phyloP scores from a whole-genome alignment of 306 rosid species.

The Lathyrus oleraceus region DNA sequence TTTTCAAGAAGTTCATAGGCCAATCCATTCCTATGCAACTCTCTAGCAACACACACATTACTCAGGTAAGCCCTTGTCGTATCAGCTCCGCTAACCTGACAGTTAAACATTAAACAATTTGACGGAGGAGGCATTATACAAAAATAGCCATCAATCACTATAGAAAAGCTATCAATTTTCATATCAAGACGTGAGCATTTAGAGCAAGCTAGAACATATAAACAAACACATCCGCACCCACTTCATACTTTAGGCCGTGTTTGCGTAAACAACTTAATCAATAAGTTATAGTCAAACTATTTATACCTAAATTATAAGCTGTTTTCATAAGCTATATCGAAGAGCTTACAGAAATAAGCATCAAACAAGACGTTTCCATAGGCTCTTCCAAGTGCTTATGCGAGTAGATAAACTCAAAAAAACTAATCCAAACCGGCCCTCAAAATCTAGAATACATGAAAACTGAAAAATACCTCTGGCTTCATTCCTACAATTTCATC shows the following conservation, averaged over 20 bases:
- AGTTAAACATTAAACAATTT: constrained; percentile 31
- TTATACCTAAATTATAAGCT: neutral
- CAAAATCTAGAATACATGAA: constrained; percentile 18
- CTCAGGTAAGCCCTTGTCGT: constrained; percentile 89
- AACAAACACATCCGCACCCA: neutral
- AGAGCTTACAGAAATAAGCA: neutral
- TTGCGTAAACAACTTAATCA: neutral
- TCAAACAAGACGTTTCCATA: neutral
- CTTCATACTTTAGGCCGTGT: neutral
- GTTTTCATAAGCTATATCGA: neutral
- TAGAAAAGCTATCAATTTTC: constrained; percentile 1
- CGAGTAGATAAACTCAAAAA: neutral
- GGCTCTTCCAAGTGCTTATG: neutral
- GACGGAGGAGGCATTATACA: constrained; percentile 9
- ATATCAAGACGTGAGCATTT: neutral
- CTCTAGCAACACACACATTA: constrained; percentile 88
- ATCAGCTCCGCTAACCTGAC: constrained; percentile 68
- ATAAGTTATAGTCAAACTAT: neutral
- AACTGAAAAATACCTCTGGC: constrained; percentile 73
- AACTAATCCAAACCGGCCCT: neutral
- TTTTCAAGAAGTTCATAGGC: constrained; percentile 70
- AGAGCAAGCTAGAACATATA: neutral
- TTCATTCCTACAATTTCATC: constrained; percentile 80
- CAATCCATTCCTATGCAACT: constrained; percentile 82
- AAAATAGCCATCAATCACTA: constrained; percentile 4